phyloP scores from a whole-genome alignment of 306 rosid species.

The Acacia crassicarpa region DNA sequence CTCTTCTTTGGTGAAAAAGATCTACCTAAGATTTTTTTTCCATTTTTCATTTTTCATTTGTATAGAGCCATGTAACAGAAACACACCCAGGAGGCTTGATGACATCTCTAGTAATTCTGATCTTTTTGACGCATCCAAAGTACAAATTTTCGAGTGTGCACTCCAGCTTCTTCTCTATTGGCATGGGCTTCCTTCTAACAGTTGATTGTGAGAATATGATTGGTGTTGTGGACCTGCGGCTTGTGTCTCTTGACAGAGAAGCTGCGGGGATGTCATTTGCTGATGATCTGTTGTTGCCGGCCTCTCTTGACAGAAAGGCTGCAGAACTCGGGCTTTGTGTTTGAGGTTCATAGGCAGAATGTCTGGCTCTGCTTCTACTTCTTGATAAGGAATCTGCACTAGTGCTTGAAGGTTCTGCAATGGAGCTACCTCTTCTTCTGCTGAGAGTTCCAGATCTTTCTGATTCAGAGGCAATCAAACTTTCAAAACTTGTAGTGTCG shows the following conservation, averaged over 20 bases:
- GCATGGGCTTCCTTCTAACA: conserved; percentile 44
- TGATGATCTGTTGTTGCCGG: not conserved
- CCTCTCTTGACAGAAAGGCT: not conserved
- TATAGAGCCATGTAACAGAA: not conserved
- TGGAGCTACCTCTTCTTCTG: conserved; percentile 7
- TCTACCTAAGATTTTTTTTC: not conserved
- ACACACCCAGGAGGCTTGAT: conserved; percentile 50
- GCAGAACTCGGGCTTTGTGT: not conserved
- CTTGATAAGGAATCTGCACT: not conserved
- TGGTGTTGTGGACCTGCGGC: conserved; percentile 47
- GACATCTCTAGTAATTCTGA: conserved; percentile 53
- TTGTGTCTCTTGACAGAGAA: conserved; percentile 40
- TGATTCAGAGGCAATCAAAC: not conserved
- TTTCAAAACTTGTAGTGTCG: not conserved
- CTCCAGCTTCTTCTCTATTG: conserved; percentile 54
- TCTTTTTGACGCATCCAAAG: conserved; percentile 53
- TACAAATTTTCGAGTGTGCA: conserved; percentile 57
- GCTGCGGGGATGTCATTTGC: conserved; percentile 7
- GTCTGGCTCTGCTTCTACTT: conserved; percentile 20
- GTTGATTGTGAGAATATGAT: conserved; percentile 59
- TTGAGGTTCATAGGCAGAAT: conserved; percentile 26
- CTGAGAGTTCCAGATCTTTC: not conserved
- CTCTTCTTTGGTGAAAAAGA: not conserved
- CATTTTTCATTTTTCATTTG: too few species aligned
- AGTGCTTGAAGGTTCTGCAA: not conserved